Percentiles rank a stretch among this genome's conserved stretches.
Conservation (phyloP, 306 rosid species). For the Sesbania bispinosa region DNA sequence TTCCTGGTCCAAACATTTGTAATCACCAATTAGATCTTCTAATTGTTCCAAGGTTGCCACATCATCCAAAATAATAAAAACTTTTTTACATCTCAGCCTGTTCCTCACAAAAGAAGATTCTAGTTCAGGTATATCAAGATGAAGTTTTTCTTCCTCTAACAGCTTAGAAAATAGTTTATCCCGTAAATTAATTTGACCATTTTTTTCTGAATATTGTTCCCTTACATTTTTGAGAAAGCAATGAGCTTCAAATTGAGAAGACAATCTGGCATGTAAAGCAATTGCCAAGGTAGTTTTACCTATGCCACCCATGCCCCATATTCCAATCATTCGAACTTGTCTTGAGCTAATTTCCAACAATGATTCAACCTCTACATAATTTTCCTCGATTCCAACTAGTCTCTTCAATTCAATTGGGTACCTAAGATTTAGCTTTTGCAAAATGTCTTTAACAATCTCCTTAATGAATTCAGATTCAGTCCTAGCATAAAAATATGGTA, state of each 20-base stretch:
- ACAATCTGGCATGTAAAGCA: not conserved
- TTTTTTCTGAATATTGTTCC: not conserved
- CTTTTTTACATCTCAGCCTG: not conserved
- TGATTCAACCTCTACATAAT: not conserved
- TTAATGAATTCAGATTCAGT: not conserved
- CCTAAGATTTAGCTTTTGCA: not conserved
- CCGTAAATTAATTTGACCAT: not conserved
- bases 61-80: not conserved
- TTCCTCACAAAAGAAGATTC: not conserved
- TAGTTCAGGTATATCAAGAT: not conserved
- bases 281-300: not conserved
- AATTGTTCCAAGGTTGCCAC: not conserved
- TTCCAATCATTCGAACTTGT: not conserved
- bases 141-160: not conserved
- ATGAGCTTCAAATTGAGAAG: not conserved
- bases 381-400: not conserved
- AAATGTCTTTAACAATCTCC: not conserved
- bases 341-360: not conserved
- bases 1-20: not conserved
- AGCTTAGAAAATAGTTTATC: not conserved
- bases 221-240: not conserved
- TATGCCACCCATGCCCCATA: conserved; percentile 24
- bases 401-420: not conserved
- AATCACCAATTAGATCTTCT: not conserved
- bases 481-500: not conserved